Evolutionary conservation across 202 grass and related monocot species (phyloP).

Genomic region (Setaria italica): DNA sequence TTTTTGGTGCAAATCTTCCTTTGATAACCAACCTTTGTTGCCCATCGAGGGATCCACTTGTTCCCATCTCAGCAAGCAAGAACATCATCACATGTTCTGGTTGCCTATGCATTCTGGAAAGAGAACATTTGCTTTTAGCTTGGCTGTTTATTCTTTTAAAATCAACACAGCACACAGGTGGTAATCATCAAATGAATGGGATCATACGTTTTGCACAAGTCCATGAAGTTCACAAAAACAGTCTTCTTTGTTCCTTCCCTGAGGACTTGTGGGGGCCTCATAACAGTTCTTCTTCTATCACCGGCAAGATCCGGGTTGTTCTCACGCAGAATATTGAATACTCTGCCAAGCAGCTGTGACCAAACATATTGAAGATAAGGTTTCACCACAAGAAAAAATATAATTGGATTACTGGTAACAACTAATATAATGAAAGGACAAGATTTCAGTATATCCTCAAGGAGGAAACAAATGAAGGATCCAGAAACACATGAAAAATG

Average conservation of each 20-base stretch:
- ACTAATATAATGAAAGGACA: neutral
- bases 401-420: conserved; percentile 13
- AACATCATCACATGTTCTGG: conserved; percentile 97
- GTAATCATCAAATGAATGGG: neutral
- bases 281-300: conserved; percentile 92
- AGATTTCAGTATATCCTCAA: neutral
- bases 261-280: conserved; percentile 96
- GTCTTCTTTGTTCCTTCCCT: conserved; percentile 99
- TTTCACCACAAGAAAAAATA: conserved; percentile 30
- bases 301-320: conserved; percentile 97
- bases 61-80: conserved; percentile 98
- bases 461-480: conserved; percentile 3
- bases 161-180: conserved; percentile 18
- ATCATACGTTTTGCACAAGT: conserved; percentile 82
- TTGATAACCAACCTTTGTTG: conserved; percentile 95
- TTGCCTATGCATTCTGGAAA: conserved; percentile 96
- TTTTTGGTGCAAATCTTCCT: conserved; percentile 94
- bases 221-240: conserved; percentile 98
- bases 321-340: conserved; percentile 94
- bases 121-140: conserved; percentile 29
- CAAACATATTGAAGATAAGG: conserved; percentile 37
- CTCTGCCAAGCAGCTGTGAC: conserved; percentile 82
- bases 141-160: conserved; percentile 18
- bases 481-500: conserved; percentile 1
- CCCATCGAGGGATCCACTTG: conserved; percentile 97